Percentiles rank a stretch among this genome's conserved stretches.
phyloP scores from a whole-genome alignment of 768 basidiomycete species.

The Auriscalpium vulgare region DNA sequence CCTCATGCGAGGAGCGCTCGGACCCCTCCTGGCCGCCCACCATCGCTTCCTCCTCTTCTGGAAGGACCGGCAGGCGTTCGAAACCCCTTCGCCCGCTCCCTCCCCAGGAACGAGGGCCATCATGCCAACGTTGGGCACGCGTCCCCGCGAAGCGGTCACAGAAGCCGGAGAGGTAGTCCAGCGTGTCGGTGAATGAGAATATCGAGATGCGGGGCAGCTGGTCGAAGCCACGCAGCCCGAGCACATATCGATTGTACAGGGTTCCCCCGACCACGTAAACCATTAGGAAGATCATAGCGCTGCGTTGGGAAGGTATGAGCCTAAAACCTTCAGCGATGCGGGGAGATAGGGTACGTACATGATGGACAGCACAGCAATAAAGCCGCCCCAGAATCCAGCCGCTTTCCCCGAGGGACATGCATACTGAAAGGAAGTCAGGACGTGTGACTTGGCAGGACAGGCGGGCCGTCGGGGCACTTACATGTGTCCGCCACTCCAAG shows the following conservation, averaged over 20 bases:
- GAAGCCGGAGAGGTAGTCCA: constrained; percentile 17
- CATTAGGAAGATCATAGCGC: constrained; percentile 47
- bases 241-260: constrained; percentile 72
- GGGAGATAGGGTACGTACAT: constrained; percentile 37
- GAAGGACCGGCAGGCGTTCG: constrained; percentile 16
- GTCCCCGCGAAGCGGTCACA: constrained; percentile 15
- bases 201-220: constrained; percentile 59
- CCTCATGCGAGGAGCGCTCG: constrained; percentile 22
- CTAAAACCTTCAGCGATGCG: background rate
- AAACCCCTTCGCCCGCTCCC: constrained; percentile 17
- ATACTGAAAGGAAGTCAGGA: constrained; percentile 30
- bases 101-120: constrained; percentile 10
- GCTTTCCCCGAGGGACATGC: constrained; percentile 67
- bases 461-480: constrained; percentile 25
- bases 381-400: constrained; percentile 37
- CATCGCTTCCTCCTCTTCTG: constrained; percentile 22
- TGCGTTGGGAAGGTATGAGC: constrained; percentile 19
- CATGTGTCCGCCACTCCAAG: constrained; percentile 80
- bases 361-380: constrained; percentile 47
- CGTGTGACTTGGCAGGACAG: background rate
- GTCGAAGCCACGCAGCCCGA: constrained; percentile 62
- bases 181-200: constrained; percentile 21
- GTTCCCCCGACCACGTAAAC: constrained; percentile 62
- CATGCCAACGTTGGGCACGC: constrained; percentile 17
- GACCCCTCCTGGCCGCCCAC: constrained; percentile 20